Conservation (phyloP, 805 yeast species). For the Zygosaccharomyces bailii region DNA sequence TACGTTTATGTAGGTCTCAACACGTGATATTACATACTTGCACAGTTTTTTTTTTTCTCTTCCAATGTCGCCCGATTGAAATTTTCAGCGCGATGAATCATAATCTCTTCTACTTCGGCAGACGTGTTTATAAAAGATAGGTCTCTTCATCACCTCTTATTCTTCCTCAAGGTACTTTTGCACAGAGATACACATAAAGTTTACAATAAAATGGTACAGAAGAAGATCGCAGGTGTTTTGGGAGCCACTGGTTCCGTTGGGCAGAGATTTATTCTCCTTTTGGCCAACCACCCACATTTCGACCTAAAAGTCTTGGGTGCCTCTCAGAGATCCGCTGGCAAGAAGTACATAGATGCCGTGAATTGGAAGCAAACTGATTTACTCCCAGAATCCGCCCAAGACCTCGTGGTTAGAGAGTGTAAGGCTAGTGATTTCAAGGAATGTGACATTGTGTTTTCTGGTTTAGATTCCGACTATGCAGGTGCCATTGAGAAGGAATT, state of each 20-base stretch:
- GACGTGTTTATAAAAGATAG: neutral
- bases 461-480: constrained; percentile 88
- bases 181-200: no score
- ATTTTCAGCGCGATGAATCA: neutral
- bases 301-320: constrained; percentile 87
- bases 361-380: constrained; percentile 91
- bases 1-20: constrained; percentile 2
- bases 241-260: constrained; percentile 99
- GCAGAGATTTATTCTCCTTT: constrained; percentile 83
- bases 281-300: constrained; percentile 86
- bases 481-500: constrained; percentile 89
- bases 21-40: neutral
- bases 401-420: constrained; percentile 73
- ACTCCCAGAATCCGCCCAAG: constrained; percentile 65
- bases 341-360: constrained; percentile 76
- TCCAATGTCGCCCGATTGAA: neutral
- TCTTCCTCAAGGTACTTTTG: no score
- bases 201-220: constrained; percentile 29
- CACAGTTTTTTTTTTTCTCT: neutral
- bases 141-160: neutral
- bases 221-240: constrained; percentile 70
- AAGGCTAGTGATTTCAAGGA: constrained; percentile 69
- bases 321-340: constrained; percentile 90
- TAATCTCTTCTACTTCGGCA: neutral
- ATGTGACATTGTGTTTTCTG: constrained; percentile 93